A percentile compares a stretch with the other conserved stretches of the same genome.
Evolutionary conservation across 306 rosid genomes (phyloP).

Genomic region (Malus fusca): DNA sequence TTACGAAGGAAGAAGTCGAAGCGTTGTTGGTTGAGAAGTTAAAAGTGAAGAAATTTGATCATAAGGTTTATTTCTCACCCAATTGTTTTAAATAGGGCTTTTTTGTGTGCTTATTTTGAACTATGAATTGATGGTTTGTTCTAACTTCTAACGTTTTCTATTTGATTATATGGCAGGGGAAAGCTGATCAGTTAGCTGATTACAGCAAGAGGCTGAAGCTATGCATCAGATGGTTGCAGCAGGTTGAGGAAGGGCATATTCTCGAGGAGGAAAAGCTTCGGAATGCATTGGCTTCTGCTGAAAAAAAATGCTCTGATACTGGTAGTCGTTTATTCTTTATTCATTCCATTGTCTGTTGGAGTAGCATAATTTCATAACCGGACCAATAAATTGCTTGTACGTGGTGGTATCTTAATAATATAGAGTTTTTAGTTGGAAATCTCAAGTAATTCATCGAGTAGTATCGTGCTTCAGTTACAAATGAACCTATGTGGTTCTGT

Average conservation of each 20-base stretch:
- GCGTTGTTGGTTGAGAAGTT: slow-evolving; percentile 58
- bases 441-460: not conserved
- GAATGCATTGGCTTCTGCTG: slow-evolving; percentile 44
- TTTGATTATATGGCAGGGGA: slow-evolving; percentile 41
- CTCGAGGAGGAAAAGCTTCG: slow-evolving; percentile 64
- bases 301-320: slow-evolving; percentile 57
- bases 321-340: slow-evolving; percentile 30
- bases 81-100: not conserved
- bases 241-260: slow-evolving; percentile 42
- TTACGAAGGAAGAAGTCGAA: slow-evolving; percentile 63
- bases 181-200: slow-evolving; percentile 45
- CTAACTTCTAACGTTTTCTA: not conserved
- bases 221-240: slow-evolving; percentile 63
- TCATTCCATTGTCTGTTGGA: not conserved
- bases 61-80: slow-evolving; percentile 41
- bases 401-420: not conserved
- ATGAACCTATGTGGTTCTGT: not conserved
- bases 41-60: slow-evolving; percentile 50
- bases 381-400: not conserved
- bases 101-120: not conserved
- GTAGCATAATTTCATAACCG: not conserved
- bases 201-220: slow-evolving; percentile 56
- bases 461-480: not conserved
- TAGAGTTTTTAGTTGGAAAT: not conserved
- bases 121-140: not conserved